phyloP scores from a whole-genome alignment of 306 rosid species.

The Cucumis sativus region Cucumber_9930_V3 NC_026658.2:221501-222000 shows the following conservation, averaged over 20 bases:
- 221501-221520: background rate
- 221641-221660: background rate
- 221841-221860: constrained; percentile 60
- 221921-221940: constrained; percentile 10
- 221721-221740: constrained; percentile 98
- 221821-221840: constrained; percentile 7
- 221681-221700: constrained; percentile 77
- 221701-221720: constrained; percentile 87
- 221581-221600: background rate
- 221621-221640: background rate
- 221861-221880: constrained; percentile 73
- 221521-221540: background rate
- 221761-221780: constrained; percentile 77
- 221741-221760: constrained; percentile 63
- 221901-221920: constrained; percentile 81
- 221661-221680: constrained; percentile 3
- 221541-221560: background rate
- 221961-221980: background rate
- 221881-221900: constrained; percentile 81
- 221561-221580: background rate
- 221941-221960: background rate
- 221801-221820: background rate
- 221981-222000: background rate
- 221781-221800: background rate
- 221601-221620: background rate